Conservation (phyloP, 2,329 filamentous ascomycete genomes). For the Trichoderma sp. region DNA sequence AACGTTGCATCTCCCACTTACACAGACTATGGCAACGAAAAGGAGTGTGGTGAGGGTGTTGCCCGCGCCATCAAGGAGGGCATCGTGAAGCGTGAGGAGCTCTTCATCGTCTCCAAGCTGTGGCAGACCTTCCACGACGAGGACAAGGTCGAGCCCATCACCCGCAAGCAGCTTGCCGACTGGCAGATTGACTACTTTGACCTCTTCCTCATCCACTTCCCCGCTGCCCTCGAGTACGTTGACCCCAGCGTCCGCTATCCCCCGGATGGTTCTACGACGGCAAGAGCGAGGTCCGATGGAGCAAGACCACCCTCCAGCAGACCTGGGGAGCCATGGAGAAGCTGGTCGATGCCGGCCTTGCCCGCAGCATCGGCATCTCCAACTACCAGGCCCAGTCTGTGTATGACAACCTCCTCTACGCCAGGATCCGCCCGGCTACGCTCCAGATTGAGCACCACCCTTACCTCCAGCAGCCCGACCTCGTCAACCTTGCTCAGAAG, state of each 20-base stretch:
- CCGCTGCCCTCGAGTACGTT: conserved; percentile 81
- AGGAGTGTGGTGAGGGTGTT: conserved; percentile 74
- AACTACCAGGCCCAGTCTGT: conserved; percentile 81
- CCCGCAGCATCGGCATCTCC: conserved; percentile 74
- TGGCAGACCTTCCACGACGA: conserved; percentile 90
- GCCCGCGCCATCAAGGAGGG: conserved; percentile 79
- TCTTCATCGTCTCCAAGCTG: conserved; percentile 91
- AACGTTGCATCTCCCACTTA: not conserved
- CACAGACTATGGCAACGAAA: conserved; percentile 80
- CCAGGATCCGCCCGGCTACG: conserved; percentile 70
- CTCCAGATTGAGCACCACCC: conserved; percentile 92
- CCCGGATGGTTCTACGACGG: conserved; percentile 74
- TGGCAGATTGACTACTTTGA: conserved; percentile 90
- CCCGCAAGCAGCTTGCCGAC: conserved; percentile 74
- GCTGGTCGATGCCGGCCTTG: conserved; percentile 68
- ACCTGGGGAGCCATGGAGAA: conserved; percentile 82
- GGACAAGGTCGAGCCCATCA: conserved; percentile 74
- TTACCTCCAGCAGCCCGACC: conserved; percentile 74
- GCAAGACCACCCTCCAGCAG: conserved; percentile 73
- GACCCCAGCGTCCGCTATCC: conserved; percentile 78
- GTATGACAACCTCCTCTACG: conserved; percentile 78
- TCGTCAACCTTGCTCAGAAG: conserved; percentile 68
- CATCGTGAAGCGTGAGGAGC: conserved; percentile 78
- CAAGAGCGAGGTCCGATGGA: conserved; percentile 59
- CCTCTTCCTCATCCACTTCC: conserved; percentile 88